Evolutionary conservation across 495 filamentous ascomycete genomes (phyloP).

Genomic region (Rostrohypoxylon terebratum): DNA sequence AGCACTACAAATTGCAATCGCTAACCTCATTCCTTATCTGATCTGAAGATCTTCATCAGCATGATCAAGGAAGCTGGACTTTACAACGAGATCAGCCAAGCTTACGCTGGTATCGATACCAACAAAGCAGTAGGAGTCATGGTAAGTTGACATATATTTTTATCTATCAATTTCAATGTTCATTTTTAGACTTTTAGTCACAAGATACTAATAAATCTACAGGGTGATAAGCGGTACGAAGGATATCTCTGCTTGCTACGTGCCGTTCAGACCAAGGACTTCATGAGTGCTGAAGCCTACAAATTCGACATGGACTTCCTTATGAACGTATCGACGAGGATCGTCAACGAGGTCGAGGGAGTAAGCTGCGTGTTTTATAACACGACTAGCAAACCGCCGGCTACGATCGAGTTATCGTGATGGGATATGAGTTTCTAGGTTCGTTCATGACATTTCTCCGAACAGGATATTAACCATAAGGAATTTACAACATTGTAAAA

Average conservation of each 20-base stretch:
- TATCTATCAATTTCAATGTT: not conserved
- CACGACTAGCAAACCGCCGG: conserved; percentile 83
- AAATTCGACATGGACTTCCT: conserved; percentile 76
- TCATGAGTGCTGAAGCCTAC: conserved; percentile 77
- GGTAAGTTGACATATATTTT: conserved; percentile 56
- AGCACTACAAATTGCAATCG: not conserved
- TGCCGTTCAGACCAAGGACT: conserved; percentile 82
- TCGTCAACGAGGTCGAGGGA: conserved; percentile 88
- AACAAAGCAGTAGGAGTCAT: conserved; percentile 78
- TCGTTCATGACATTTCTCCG: not conserved
- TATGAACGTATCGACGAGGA: conserved; percentile 73
- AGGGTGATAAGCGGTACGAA: conserved; percentile 38
- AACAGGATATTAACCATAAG: not conserved
- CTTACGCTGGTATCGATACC: conserved; percentile 82
- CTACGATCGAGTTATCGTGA: conserved; percentile 81
- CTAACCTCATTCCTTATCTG: conserved; percentile 1
- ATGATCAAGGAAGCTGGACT: conserved; percentile 87
- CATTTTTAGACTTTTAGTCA: no score
- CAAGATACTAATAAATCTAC: not conserved
- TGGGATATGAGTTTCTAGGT: not conserved
- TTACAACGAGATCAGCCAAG: conserved; percentile 82
- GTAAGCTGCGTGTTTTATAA: conserved; percentile 68
- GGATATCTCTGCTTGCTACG: conserved; percentile 66
- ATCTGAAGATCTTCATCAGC: conserved; percentile 76
- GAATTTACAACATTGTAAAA: not conserved